Evolutionary conservation across 1,139 yeast species (phyloP), one percentile per base, ranked within the genome.

Genomic region (Citeromyces siamensis): DNA sequence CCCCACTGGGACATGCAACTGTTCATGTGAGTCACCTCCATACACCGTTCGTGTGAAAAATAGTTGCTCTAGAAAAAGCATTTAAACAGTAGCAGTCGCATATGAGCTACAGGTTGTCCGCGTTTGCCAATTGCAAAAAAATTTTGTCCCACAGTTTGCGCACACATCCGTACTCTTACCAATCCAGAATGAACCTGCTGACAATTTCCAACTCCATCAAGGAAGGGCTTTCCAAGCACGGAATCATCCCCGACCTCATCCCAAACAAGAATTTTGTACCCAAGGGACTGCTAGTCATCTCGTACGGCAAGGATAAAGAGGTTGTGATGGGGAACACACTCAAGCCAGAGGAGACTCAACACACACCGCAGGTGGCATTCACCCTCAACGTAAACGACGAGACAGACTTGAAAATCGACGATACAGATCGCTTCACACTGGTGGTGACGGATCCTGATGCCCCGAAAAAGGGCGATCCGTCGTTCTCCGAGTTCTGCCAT

Each of bases 371-470:
- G 26, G 64, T 85, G 41, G 81, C 80, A 50, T 74, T 82, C 55
- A 74, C 88, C 5, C 62, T 77, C 42, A 71, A 73, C 44, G 60
- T 71, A 56, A 66, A 46, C 42, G 57, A 45, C 56, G 38, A 58
- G 38, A 59, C 51, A 38, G 64, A 56, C 36, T 58, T 64, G 50
- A 62, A 59, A 35, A 64, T 71, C 35, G 50, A 60, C 16, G 52
- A 59, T 17, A 53, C 59, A n/a, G 84, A 76, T 45, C 60, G 64
- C 37, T 84, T 80, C 58, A 75, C 90, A 3, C 60, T 86, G 45
- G 82, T 82, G 3, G 49, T 86, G 46, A 86, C 95, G 3, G 95
- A 86, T 55, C 96, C 96, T 2, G 96, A 86, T 62, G 96, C 95
- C 6, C 96, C 96, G 13, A 72, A 88, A 3, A 69, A 75, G 45